Percentiles rank a stretch among this genome's conserved stretches.
phyloP scores from a whole-genome alignment of 441 rosid genomes.

The Codiaeum variegatum region DNA sequence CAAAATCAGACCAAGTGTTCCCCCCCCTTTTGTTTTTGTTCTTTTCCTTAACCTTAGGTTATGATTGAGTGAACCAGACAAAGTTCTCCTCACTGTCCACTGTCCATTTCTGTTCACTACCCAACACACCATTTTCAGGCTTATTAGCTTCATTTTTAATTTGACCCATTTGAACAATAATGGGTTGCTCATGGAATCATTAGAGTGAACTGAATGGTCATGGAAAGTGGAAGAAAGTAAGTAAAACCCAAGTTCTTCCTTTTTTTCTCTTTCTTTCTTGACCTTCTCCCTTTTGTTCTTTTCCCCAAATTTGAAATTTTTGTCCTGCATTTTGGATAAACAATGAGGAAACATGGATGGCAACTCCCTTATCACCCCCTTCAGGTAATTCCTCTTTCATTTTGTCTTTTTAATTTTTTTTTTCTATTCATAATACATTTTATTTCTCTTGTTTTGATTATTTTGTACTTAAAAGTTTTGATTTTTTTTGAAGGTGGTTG shows the following conservation, averaged over 20 bases:
- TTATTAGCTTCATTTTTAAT: conserved; percentile 30
- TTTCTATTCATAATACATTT: not conserved
- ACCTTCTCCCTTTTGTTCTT: conserved; percentile 17
- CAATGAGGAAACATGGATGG: conserved; percentile 99
- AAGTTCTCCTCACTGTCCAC: conserved; percentile 27
- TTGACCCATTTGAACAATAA: conserved; percentile 38
- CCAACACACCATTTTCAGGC: conserved; percentile 17
- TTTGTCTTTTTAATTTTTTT: not conserved
- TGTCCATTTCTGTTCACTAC: conserved; percentile 24
- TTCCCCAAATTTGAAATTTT: not conserved
- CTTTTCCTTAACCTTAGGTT: conserved; percentile 17
- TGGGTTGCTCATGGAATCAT: conserved; percentile 31
- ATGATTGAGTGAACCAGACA: conserved; percentile 36
- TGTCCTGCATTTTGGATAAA: conserved; percentile 33
- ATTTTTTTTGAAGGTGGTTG: conserved; percentile 74
- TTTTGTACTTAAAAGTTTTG: conserved; percentile 21
- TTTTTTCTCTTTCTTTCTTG: conserved; percentile 11
- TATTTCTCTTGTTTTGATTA: not conserved
- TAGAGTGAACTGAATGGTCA: conserved; percentile 29
- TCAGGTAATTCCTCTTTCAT: conserved; percentile 46
- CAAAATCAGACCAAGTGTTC: conserved; percentile 25
- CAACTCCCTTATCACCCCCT: conserved; percentile 97
- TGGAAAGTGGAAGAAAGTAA: conserved; percentile 35
- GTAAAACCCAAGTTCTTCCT: conserved; percentile 19
- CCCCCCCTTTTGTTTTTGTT: conserved; percentile 14